Evolutionary conservation across 2,329 filamentous ascomycete genomes (phyloP).

Genomic region (Phialophora macrospora): DNA sequence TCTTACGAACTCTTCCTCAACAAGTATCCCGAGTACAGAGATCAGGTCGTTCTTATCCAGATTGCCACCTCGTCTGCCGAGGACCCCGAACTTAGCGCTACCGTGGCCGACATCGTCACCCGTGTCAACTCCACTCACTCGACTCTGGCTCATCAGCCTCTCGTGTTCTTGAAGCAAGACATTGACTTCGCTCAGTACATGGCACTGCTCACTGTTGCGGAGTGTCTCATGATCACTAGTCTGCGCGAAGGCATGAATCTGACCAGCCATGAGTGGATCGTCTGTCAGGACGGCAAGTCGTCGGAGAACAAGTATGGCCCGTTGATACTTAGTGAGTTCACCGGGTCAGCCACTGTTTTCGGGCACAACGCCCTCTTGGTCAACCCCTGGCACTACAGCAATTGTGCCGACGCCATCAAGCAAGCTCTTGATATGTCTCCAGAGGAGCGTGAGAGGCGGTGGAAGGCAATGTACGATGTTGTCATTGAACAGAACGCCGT

Average conservation of each 20-base stretch:
- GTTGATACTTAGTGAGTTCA: constrained; percentile 92
- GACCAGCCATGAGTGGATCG: constrained; percentile 90
- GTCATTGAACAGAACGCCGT: constrained; percentile 82
- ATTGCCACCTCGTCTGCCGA: constrained; percentile 90
- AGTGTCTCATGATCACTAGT: constrained; percentile 91
- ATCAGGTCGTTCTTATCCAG: constrained; percentile 87
- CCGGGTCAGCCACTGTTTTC: constrained; percentile 86
- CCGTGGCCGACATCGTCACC: constrained; percentile 90
- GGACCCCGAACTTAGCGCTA: constrained; percentile 82
- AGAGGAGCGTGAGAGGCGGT: constrained; percentile 74
- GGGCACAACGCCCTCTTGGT: constrained; percentile 79
- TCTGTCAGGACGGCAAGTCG: constrained; percentile 83
- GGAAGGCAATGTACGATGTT: constrained; percentile 72
- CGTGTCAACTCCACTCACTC: constrained; percentile 91
- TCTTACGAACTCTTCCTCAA: constrained; percentile 94
- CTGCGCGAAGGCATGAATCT: constrained; percentile 97
- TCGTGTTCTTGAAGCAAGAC: constrained; percentile 93
- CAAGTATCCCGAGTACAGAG: constrained; percentile 86
- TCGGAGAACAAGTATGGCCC: constrained; percentile 80
- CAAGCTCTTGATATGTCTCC: constrained; percentile 78
- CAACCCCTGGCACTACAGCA: constrained; percentile 93
- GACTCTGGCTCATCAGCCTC: constrained; percentile 86
- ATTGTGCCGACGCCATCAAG: constrained; percentile 85
- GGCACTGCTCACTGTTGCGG: constrained; percentile 85
- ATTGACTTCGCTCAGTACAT: constrained; percentile 92